Percentiles rank a stretch among this genome's conserved stretches.
Conservation (phyloP, 202 grass and related monocot genomes). For the Schoenoplectus tabernaemontani region DNA sequence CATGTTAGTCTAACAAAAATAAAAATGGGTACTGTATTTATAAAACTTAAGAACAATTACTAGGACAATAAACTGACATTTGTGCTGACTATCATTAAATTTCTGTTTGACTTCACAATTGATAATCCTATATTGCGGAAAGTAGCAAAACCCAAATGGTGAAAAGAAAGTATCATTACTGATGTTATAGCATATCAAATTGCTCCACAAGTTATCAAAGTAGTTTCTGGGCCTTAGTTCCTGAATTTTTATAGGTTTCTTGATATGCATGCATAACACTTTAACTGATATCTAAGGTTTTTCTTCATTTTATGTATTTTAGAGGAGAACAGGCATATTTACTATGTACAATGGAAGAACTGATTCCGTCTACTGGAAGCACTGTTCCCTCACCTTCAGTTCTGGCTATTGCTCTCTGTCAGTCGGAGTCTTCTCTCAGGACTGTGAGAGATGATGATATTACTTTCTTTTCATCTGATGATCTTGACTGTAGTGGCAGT, state of each 20-base stretch:
- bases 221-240: not conserved
- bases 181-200: not conserved
- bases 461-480: conserved; percentile 37
- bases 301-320: conserved; percentile 19
- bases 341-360: conserved; percentile 75
- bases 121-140: not conserved
- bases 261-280: not conserved
- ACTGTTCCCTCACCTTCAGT: conserved; percentile 59
- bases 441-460: conserved; percentile 38
- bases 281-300: not conserved
- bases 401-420: conserved; percentile 70
- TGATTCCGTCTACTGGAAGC: conserved; percentile 92
- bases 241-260: not conserved
- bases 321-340: conserved; percentile 84
- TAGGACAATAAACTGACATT: too few species aligned
- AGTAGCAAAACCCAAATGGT: not conserved
- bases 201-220: not conserved
- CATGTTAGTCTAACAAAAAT: too few species aligned
- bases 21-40: too few species aligned
- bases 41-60: too few species aligned
- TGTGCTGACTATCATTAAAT: too few species aligned
- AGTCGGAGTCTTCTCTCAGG: conserved; percentile 69
- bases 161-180: not conserved
- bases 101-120: too few species aligned
- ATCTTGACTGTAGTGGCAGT: conserved; percentile 21